Base-by-base conservation (phyloP, 371 early-diverging fungal species). In the Circinella minor region DNA sequence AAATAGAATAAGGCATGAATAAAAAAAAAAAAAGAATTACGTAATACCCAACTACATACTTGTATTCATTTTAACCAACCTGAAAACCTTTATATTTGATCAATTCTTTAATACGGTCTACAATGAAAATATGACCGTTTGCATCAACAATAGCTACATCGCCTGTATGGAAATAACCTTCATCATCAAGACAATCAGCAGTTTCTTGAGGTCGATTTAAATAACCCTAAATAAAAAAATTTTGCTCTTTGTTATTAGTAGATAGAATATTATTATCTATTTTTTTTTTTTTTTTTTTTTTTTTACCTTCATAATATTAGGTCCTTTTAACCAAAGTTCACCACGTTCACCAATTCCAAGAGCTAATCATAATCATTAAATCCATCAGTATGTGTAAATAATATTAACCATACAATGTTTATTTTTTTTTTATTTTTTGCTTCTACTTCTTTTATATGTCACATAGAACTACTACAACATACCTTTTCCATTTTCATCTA, bases 161-260 rank as follows among this genome's bases (percentile, higher is more conserved):
- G n/a, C 95, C 96, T 0, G 94, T 93, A 67, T 91, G 94, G 62
- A 95, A 77, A 75, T 88, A 96, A 0, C 87, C 88, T 5, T 90
- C 73, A 4, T 67, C 61, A 73, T 91, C 90, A 13, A 91, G 84
- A 7, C 84, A 76, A 0, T 84, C 88, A 7, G 75, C 76, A 0
- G 94, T 94, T 3, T 93, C 94, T 63, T 90, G 72, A n/a, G 83
- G 79, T 51, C 89, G 90, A 64, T 91, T 88, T 34, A 88, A 74
- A 62, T 93, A 91, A 0, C 91, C 92, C 71, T 85, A n/a, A n/a
- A n/a, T 51, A 2, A 51, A 7, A 13, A 15, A 49, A n/a, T n/a
- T 9, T 46, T 48, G 1, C 47, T 11, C 47, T 11, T 15, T 15
- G 3, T 47, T 47, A 15, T 47, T 47, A 15, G 47, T 47, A 47